These are phyloP conservation scores for Dactylella cylindrospora DNA, from an alignment of 2,329 filamentous ascomycete species.

Conservation along the genomic window DNA sequence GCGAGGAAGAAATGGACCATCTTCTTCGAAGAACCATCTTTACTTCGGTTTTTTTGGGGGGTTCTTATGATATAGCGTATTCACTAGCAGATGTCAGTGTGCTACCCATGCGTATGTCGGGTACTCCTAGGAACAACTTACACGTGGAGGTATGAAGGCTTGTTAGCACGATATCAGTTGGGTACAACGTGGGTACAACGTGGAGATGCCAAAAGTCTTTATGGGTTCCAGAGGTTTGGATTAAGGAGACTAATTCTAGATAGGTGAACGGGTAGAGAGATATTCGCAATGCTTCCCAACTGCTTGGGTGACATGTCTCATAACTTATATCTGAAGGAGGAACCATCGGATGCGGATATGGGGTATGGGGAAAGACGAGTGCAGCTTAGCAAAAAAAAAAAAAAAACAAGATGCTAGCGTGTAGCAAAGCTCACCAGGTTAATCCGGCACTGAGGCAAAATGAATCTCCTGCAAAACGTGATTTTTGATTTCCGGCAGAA, in stretches of 20 bases:
- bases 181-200: background rate
- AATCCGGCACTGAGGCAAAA: constrained; percentile 22
- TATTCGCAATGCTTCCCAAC: constrained; percentile 9
- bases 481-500: constrained; percentile 25
- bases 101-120: too few relatives aligned
- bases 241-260: background rate
- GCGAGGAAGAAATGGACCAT: constrained; percentile 38
- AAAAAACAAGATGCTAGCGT: constrained; percentile 26
- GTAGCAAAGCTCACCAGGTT: constrained; percentile 28
- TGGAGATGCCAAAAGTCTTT: too few relatives aligned
- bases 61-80: too few relatives aligned
- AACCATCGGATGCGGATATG: constrained; percentile 43
- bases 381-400: too few relatives aligned
- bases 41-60: too few relatives aligned
- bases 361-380: constrained; percentile 43
- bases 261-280: constrained; percentile 12
- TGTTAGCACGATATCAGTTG: too few relatives aligned
- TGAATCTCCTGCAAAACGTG: constrained; percentile 9
- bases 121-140: background rate
- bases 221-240: background rate
- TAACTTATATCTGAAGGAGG: constrained; percentile 36
- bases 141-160: background rate
- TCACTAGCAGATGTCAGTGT: too few relatives aligned
- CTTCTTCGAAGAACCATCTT: constrained; percentile 42
- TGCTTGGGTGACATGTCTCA: constrained; percentile 32